Evolutionary conservation across 1,139 yeast species (phyloP).

Genomic region (Nadsonia starkeyi-henricii): DNA sequence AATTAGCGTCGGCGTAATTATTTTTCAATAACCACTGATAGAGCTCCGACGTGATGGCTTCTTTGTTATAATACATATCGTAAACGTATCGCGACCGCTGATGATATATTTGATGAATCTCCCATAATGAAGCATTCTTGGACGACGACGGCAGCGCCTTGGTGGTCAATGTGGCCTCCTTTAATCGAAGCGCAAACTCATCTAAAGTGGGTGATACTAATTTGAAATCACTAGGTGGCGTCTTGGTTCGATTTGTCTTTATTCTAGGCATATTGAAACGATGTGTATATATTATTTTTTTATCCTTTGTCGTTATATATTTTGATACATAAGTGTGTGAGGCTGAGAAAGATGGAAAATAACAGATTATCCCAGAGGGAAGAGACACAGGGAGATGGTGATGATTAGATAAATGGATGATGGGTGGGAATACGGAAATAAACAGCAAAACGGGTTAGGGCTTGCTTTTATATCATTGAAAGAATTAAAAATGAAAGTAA

Average conservation of each 20-base stretch:
- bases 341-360: too few species aligned
- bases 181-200: constrained; percentile 47
- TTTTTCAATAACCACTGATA: constrained; percentile 66
- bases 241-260: constrained; percentile 31
- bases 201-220: constrained; percentile 58
- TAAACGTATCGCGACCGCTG: constrained; percentile 68
- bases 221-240: constrained; percentile 64
- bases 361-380: too few species aligned
- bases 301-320: too few species aligned
- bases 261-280: constrained; percentile 30
- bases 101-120: constrained; percentile 53
- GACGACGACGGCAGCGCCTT: constrained; percentile 19
- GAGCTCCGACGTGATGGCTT: constrained; percentile 51
- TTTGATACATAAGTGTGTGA: too few species aligned
- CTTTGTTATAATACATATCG: constrained; percentile 55
- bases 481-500: too few species aligned
- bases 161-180: constrained; percentile 27
- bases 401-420: too few species aligned
- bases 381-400: too few species aligned
- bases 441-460: too few species aligned
- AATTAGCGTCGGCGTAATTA: constrained; percentile 49
- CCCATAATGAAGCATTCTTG: constrained; percentile 55
- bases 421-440: too few species aligned
- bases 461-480: too few species aligned
- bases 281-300: too few species aligned